phyloP scores from a whole-genome alignment of 225 moss, liverwort and hornwort species.

The Physcomitrium patens region DNA sequence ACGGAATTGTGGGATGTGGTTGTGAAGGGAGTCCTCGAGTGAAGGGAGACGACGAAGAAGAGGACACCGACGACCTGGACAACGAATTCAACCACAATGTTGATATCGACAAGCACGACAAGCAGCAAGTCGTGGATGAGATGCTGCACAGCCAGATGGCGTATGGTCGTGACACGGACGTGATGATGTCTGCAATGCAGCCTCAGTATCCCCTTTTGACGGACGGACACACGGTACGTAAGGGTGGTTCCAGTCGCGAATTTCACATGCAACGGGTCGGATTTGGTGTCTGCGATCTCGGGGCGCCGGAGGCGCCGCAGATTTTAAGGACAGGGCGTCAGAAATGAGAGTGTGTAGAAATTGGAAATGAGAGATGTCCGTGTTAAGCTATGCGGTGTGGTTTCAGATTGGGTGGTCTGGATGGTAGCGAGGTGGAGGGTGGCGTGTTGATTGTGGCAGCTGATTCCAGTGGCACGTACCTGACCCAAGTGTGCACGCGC shows the following conservation, averaged over 20 bases:
- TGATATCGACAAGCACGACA: constrained; percentile 40
- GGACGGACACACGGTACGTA: constrained; percentile 54
- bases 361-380: neutral
- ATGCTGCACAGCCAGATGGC: constrained; percentile 50
- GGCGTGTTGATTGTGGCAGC: neutral
- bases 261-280: too few species aligned
- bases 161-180: constrained; percentile 51
- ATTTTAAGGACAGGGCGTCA: too few species aligned
- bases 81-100: constrained; percentile 56
- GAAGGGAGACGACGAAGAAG: constrained; percentile 74
- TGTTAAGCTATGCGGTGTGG: neutral
- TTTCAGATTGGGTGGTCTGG: neutral
- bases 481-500: constrained; percentile 15
- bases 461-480: neutral
- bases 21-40: constrained; percentile 63
- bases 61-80: constrained; percentile 68
- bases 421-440: neutral
- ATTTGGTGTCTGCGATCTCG: too few species aligned
- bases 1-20: neutral
- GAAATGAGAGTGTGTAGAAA: neutral
- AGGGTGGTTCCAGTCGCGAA: neutral
- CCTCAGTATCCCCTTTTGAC: constrained; percentile 67
- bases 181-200: constrained; percentile 48
- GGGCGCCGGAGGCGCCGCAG: too few species aligned
- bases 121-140: constrained; percentile 51